Evolutionary conservation across 768 basidiomycete genomes (phyloP).

Genomic region (Chalciporus pseudorubinellus): DNA sequence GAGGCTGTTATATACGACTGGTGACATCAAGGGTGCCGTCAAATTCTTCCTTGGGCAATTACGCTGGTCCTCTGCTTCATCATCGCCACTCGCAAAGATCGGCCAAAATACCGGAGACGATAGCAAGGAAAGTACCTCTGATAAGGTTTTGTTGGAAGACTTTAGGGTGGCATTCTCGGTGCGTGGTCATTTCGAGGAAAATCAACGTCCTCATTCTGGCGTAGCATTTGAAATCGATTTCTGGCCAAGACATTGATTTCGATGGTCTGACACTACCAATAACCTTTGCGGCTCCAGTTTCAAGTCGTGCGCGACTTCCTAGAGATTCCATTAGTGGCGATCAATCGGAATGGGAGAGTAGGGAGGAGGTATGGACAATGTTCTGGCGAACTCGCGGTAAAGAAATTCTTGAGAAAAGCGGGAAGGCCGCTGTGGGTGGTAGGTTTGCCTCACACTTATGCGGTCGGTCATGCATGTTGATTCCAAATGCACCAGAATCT

Average conservation of each 20-base stretch:
- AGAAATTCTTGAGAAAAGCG: conserved; percentile 50
- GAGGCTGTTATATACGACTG: conserved; percentile 86
- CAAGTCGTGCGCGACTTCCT: conserved; percentile 57
- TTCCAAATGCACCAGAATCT: conserved; percentile 44
- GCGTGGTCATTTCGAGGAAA: conserved; percentile 18
- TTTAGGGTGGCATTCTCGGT: conserved; percentile 85
- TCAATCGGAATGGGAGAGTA: conserved; percentile 53
- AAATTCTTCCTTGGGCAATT: conserved; percentile 75
- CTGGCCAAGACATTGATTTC: conserved; percentile 41
- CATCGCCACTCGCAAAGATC: conserved; percentile 16
- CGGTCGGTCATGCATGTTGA: not conserved
- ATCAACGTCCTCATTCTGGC: not conserved
- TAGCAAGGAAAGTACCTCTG: conserved; percentile 40
- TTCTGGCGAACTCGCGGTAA: conserved; percentile 59
- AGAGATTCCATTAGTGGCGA: conserved; percentile 47
- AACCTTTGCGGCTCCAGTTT: conserved; percentile 56
- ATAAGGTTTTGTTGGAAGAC: conserved; percentile 81
- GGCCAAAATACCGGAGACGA: conserved; percentile 22
- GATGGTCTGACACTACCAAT: conserved; percentile 61
- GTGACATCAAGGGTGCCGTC: conserved; percentile 75
- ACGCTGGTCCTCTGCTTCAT: conserved; percentile 38
- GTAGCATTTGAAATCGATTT: conserved; percentile 72
- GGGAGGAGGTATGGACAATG: conserved; percentile 62
- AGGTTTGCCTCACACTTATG: conserved; percentile 11
- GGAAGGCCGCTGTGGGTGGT: conserved; percentile 68